Base-by-base conservation (phyloP, 192 early-diverging fungal species). In the Podila horticola region DNA sequence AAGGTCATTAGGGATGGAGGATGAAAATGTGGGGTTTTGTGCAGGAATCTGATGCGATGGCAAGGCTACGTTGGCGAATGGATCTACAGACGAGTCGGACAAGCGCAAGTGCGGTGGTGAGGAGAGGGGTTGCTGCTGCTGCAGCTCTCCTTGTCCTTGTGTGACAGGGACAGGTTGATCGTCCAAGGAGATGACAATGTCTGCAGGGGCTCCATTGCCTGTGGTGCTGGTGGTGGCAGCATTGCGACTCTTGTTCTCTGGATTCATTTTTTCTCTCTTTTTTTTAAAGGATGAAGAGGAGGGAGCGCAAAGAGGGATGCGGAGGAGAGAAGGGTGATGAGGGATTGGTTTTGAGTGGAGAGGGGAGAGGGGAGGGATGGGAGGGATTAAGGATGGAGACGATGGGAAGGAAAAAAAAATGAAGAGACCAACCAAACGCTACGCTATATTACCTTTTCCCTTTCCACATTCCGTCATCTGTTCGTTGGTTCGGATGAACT, bases 111-210 rank as follows among this genome's bases (percentile, higher is more conserved):
- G 64, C 15, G 64, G 19, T 19, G 66, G 57, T 33, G 38, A 41
- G 57, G 28, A 38, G 34, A 41, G 66, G 15, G 49, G 74, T 4
- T n/a, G 51, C 51, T 58, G 55, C 22, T 28, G 22, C 22, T 58
- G 52, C n/a, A n/a, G 51, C 55, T 58, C 22, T 58, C 10, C 9
- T 13, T 31, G 36, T 9, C 26, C 28, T 36, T 17, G 33, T 20
- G 10, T 30, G 17, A 17, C 24, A 5, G 60, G 31, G 22, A 29
- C 26, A 10, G 41, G 41, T 17, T 45, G 41, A 17, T 69, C 66
- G 29, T 75, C 74, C 29, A 75, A 62, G 19, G 74, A 57, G 52
- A 75, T 75, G 55, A 75, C 51, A 22, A 64, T 65, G 28, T 75
- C 74, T 30, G 62, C 24, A 28, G 33, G n/a, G 36, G 48, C 30